Conservation (phyloP, 768 basidiomycete species). For the Phaeotremella skinneri region DNA sequence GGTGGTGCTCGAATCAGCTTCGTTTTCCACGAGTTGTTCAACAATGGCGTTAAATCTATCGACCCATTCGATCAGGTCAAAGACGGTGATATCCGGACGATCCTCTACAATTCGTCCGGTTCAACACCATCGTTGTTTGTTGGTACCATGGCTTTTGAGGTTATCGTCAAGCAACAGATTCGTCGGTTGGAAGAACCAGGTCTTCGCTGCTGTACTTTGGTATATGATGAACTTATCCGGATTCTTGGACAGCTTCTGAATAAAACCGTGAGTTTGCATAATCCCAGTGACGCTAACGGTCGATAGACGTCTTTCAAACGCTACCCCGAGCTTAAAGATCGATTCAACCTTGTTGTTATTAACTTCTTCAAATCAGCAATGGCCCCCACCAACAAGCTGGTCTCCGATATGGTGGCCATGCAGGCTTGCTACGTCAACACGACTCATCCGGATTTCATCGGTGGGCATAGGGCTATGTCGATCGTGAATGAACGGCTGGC, state of each 20-base stretch:
- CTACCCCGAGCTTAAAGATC: conserved; percentile 92
- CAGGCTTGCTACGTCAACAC: conserved; percentile 99
- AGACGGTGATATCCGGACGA: conserved; percentile 93
- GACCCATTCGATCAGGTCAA: conserved; percentile 99
- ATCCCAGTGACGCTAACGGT: conserved; percentile 41
- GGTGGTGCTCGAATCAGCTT: conserved; percentile 98
- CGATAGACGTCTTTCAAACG: conserved; percentile 88
- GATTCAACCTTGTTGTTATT: conserved; percentile 93
- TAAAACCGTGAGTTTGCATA: conserved; percentile 67
- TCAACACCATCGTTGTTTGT: conserved; percentile 96
- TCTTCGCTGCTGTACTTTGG: conserved; percentile 88
- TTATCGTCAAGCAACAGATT: conserved; percentile 99
- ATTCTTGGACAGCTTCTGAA: conserved; percentile 86
- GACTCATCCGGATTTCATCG: conserved; percentile 97
- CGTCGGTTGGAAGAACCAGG: conserved; percentile 91
- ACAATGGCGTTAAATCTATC: conserved; percentile 89
- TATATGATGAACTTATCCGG: conserved; percentile 95
- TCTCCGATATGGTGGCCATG: conserved; percentile 90
- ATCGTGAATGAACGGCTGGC: conserved; percentile 70
- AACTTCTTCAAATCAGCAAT: conserved; percentile 94
- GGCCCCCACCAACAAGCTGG: conserved; percentile 91
- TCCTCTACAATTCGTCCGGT: conserved; percentile 98
- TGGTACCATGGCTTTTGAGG: conserved; percentile 94
- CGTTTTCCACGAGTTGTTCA: conserved; percentile 97
- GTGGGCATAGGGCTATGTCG: conserved; percentile 91